Evolutionary conservation across 192 early-diverging fungal genomes (phyloP), one percentile per base, ranked within the genome.

Genomic region (Lobosporangium transversale): DNA sequence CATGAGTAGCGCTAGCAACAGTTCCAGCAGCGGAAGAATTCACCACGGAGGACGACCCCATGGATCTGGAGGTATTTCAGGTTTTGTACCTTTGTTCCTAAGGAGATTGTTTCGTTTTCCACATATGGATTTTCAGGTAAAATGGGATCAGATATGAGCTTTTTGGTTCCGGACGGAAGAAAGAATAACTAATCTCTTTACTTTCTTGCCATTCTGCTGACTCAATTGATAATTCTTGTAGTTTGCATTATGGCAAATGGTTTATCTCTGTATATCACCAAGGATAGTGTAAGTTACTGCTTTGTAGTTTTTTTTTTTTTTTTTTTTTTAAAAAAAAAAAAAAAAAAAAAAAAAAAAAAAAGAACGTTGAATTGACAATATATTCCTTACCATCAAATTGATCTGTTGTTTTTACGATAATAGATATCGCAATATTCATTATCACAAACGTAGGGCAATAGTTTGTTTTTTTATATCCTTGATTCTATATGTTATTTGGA

Each of bases 381-480:
- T n/a, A n/a, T n/a, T n/a, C n/a, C n/a, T n/a, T n/a, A n/a, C n/a
- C n/a, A n/a, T n/a, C 47, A 4, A 24, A 10, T 17, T 23, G 23
- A 11, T 11, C 11, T 51, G 6, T 58, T 24, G 23, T 42, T 31
- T 64, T 64, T 47, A 29, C n/a, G 26, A 29, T 24, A 26, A 44
- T 82, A 95, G 94, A 55, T 97, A 97, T 80, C 87, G 94, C 52
- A 97, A 93, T 80, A 94, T 97, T 53, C 95, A 96, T 80, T 95
- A 96, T 79, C 94, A 97, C 82, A 97, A 96, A 83, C 96, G 93
- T 95, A 87, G 66, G 85, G n/a, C n/a, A n/a, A n/a, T n/a, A n/a
- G n/a, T n/a, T n/a, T n/a, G n/a, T n/a, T n/a, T n/a, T n/a, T n/a
- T n/a, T n/a, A n/a, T 17, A 35, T 1, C 30, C 3, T 4, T 3